Percentiles rank a stretch among this genome's conserved stretches.
phyloP scores from a whole-genome alignment of 345 rosid genomes.

The Ailanthus altissimus region DNA sequence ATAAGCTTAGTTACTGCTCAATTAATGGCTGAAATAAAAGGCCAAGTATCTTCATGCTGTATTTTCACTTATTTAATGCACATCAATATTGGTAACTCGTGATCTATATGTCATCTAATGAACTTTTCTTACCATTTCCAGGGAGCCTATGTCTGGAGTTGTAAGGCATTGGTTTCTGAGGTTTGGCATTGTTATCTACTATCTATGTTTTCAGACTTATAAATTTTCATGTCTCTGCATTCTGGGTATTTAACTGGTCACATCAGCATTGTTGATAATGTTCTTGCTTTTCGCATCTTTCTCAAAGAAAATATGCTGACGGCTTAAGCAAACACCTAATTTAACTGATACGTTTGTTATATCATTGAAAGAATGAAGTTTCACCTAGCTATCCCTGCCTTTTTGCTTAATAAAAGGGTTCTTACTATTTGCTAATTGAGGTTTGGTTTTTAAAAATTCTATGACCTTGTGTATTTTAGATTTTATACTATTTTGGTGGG shows the following conservation, averaged over 20 bases:
- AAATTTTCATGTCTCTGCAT: not conserved
- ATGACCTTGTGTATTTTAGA: not conserved
- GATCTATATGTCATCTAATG: slow-evolving; percentile 19
- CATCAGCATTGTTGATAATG: not conserved
- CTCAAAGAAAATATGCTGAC: not conserved
- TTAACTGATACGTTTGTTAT: not conserved
- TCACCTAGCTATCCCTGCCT: too few species aligned
- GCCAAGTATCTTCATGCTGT: not conserved
- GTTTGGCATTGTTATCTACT: slow-evolving; percentile 42
- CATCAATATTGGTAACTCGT: slow-evolving; percentile 6
- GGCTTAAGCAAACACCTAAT: not conserved
- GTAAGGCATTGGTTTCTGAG: slow-evolving; percentile 88
- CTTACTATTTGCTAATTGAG: not conserved
- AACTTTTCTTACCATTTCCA: slow-evolving; percentile 31
- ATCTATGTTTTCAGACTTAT: not conserved
- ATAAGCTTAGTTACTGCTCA: not conserved
- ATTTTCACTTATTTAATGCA: not conserved
- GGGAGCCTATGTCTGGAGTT: slow-evolving; percentile 98
- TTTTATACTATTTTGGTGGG: not conserved
- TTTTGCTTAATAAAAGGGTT: not conserved
- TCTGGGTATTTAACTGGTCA: too few species aligned
- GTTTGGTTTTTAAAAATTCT: not conserved
- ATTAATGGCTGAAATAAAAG: not conserved
- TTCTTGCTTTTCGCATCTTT: not conserved
- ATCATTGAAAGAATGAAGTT: not conserved